phyloP scores from a whole-genome alignment of 2,329 filamentous ascomycete genomes.

The Microsporum ferrugineum region DNA sequence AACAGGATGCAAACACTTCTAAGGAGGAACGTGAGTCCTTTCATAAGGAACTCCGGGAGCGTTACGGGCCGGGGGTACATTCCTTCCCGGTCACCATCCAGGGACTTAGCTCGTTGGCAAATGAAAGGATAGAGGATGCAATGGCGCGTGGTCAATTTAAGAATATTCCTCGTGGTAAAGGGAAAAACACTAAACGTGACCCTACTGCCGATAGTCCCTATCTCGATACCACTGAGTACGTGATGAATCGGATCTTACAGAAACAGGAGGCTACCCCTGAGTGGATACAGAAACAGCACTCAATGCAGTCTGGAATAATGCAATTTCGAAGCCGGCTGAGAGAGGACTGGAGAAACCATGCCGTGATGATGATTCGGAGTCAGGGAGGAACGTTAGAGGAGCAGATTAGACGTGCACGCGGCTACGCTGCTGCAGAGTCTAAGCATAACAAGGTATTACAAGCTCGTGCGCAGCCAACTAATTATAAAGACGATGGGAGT shows the following conservation, averaged over 20 bases:
- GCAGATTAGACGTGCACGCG: constrained; percentile 60
- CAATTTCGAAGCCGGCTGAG: constrained; percentile 65
- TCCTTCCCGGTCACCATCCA: constrained; percentile 64
- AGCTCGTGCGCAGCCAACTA: background rate
- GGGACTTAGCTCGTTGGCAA: constrained; percentile 71
- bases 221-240: constrained; percentile 91
- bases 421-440: constrained; percentile 57
- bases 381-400: constrained; percentile 61
- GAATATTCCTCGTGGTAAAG: constrained; percentile 69
- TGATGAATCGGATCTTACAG: constrained; percentile 98
- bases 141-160: constrained; percentile 84
- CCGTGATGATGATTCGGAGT: constrained; percentile 64
- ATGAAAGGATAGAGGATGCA: constrained; percentile 85
- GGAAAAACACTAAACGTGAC: constrained; percentile 59
- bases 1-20: constrained; percentile 47
- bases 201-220: constrained; percentile 75
- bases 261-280: constrained; percentile 89
- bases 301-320: constrained; percentile 57
- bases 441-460: constrained; percentile 7
- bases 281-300: constrained; percentile 98
- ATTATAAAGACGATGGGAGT: background rate
- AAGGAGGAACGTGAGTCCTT: constrained; percentile 63
- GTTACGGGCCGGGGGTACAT: constrained; percentile 63
- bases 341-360: constrained; percentile 74
- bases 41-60: constrained; percentile 62